Evolutionary conservation across 768 basidiomycete genomes (phyloP).

Genomic region (Agaricus blazei): DNA sequence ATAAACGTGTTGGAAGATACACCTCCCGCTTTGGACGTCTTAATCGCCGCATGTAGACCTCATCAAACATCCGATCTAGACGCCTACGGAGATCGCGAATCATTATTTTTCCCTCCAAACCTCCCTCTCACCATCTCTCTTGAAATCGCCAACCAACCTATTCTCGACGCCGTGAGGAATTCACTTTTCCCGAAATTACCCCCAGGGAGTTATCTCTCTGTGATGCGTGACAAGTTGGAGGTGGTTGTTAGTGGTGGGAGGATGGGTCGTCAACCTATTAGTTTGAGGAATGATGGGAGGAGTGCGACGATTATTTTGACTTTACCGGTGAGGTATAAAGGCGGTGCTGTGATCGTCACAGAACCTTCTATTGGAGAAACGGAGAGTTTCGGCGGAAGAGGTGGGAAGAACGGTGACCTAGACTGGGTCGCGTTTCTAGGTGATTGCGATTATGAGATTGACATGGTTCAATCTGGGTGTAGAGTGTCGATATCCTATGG

Average conservation of each 20-base stretch:
- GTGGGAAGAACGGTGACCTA: slow-evolving; percentile 59
- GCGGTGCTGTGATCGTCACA: slow-evolving; percentile 59
- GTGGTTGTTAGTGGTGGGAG: slow-evolving; percentile 57
- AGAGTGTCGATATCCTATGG: slow-evolving; percentile 67
- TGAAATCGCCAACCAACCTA: slow-evolving; percentile 77
- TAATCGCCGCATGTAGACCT: slow-evolving; percentile 69
- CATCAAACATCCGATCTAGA: slow-evolving; percentile 51
- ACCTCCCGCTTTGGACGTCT: slow-evolving; percentile 73
- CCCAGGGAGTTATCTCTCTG: slow-evolving; percentile 63
- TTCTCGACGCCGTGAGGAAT: slow-evolving; percentile 70
- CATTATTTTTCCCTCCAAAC: slow-evolving; percentile 66
- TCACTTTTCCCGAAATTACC: slow-evolving; percentile 71
- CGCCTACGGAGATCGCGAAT: slow-evolving; percentile 54
- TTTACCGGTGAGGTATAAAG: slow-evolving; percentile 69
- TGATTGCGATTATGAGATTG: slow-evolving; percentile 73
- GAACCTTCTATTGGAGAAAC: slow-evolving; percentile 43
- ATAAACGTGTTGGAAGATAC: slow-evolving; percentile 71
- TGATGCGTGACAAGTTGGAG: slow-evolving; percentile 65
- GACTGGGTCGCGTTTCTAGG: slow-evolving; percentile 77
- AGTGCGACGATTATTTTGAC: slow-evolving; percentile 71
- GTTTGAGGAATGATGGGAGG: slow-evolving; percentile 57
- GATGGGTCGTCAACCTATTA: slow-evolving; percentile 49
- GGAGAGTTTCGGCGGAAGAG: slow-evolving; percentile 60
- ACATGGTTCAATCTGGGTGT: slow-evolving; percentile 66
- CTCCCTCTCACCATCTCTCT: slow-evolving; percentile 72